A percentile compares a stretch with the other conserved stretches of the same genome.
Evolutionary conservation across 192 early-diverging fungal species (phyloP).

Genomic region (Glomus cerebriforme): DNA sequence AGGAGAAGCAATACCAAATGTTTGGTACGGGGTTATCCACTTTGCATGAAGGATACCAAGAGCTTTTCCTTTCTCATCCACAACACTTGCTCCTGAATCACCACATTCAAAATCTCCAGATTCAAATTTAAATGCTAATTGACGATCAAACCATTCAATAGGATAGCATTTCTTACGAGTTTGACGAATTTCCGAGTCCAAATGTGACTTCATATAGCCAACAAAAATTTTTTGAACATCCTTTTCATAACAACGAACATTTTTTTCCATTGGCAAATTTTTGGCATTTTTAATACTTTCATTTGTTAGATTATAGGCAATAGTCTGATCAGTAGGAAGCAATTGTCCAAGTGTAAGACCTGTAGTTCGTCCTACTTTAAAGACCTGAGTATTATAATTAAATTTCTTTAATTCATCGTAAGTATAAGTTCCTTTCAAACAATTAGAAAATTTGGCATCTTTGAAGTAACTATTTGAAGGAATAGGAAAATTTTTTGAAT

Average conservation of each 20-base stretch:
- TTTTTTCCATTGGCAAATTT: not conserved
- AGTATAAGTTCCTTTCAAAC: not conserved
- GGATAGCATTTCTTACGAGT: not conserved
- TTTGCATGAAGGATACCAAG: constrained; percentile 19
- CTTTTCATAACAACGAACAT: not conserved
- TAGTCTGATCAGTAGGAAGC: not conserved
- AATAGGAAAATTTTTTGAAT: no score
- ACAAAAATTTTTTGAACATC: not conserved
- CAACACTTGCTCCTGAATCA: constrained; percentile 13
- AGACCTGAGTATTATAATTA: not conserved
- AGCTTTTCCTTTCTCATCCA: no score
- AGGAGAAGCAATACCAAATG: not conserved
- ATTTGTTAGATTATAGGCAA: not conserved
- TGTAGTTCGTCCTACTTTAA: not conserved
- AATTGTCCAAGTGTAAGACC: not conserved
- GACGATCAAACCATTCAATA: constrained; percentile 2
- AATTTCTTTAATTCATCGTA: not conserved
- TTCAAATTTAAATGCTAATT: not conserved
- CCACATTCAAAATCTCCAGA: not conserved
- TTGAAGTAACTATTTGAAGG: no score
- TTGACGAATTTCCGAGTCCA: no score
- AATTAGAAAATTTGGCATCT: no score
- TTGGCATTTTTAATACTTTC: not conserved
- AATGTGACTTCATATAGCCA: no score
- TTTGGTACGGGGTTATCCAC: not conserved